Percentiles rank a stretch among this genome's conserved stretches.
phyloP scores from a whole-genome alignment of 1,284 basidiomycete genomes.

The Ceratobasidium papillatum region DNA sequence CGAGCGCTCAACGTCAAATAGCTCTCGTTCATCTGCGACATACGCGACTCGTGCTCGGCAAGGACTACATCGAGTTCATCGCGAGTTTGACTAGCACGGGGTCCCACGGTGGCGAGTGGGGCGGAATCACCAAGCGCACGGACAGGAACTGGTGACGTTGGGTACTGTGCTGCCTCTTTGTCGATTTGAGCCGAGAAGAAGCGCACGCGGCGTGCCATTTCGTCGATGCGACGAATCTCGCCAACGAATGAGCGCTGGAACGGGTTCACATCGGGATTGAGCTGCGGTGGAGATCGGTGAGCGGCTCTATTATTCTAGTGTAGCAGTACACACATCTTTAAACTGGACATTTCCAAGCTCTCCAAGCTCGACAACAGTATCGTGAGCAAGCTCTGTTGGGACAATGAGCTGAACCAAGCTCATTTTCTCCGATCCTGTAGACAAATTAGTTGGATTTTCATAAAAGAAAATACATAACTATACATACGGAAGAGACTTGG shows the following conservation, averaged over 20 bases:
- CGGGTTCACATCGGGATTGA: conserved; percentile 94
- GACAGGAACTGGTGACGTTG: conserved; percentile 79
- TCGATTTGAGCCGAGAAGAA: conserved; percentile 91
- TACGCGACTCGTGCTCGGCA: conserved; percentile 85
- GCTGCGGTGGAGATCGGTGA: conserved; percentile 57
- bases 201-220: conserved; percentile 93
- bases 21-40: conserved; percentile 92
- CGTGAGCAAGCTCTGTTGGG: conserved; percentile 96
- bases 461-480: background rate
- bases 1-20: conserved; percentile 91
- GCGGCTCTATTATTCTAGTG: background rate
- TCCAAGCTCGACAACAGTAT: conserved; percentile 93
- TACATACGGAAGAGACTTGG: conserved; percentile 84
- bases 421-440: conserved; percentile 91
- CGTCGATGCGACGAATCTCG: conserved; percentile 93
- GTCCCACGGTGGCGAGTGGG: conserved; percentile 84
- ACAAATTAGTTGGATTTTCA: conserved; percentile 10
- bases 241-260: conserved; percentile 99
- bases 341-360: conserved; percentile 97
- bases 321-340: conserved; percentile 81
- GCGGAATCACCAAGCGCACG: conserved; percentile 83
- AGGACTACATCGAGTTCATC: conserved; percentile 93
- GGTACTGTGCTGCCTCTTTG: conserved; percentile 61
- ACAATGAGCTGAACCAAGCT: conserved; percentile 98
- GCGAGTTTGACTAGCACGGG: conserved; percentile 89